Percentiles rank a stretch among this genome's conserved stretches.
Conservation (phyloP, 306 rosid genomes). For the Hylodesmum podocarpum region DNA sequence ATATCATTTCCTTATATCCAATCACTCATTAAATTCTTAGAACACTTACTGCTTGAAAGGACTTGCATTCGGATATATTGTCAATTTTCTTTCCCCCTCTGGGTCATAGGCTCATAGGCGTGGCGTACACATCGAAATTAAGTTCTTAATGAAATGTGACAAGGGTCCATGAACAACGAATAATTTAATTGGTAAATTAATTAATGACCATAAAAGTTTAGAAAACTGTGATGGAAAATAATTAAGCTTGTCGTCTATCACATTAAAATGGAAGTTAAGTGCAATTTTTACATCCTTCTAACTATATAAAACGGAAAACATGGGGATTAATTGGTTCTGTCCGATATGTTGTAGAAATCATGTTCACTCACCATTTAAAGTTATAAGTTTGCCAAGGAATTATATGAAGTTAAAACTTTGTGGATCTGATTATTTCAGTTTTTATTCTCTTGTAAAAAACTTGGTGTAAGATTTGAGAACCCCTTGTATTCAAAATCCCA, state of each 20-base stretch:
- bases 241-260: not conserved
- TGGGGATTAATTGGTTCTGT: not conserved
- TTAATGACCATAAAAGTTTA: not conserved
- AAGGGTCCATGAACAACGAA: not conserved
- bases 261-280: not conserved
- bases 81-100: not conserved
- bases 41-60: not conserved
- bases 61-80: not conserved
- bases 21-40: not conserved
- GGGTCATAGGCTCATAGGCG: not conserved
- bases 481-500: not conserved
- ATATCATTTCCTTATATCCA: not conserved
- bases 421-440: not conserved
- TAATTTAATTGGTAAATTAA: not conserved
- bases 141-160: not conserved
- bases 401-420: not conserved
- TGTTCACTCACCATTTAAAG: not conserved
- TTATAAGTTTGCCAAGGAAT: not conserved
- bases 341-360: not conserved
- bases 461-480: not conserved
- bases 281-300: not conserved
- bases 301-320: not conserved
- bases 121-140: not conserved
- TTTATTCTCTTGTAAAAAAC: not conserved
- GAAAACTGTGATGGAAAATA: not conserved